Evolutionary conservation across 306 rosid genomes (phyloP).

Genomic region (Ormosia semicastrata): DNA sequence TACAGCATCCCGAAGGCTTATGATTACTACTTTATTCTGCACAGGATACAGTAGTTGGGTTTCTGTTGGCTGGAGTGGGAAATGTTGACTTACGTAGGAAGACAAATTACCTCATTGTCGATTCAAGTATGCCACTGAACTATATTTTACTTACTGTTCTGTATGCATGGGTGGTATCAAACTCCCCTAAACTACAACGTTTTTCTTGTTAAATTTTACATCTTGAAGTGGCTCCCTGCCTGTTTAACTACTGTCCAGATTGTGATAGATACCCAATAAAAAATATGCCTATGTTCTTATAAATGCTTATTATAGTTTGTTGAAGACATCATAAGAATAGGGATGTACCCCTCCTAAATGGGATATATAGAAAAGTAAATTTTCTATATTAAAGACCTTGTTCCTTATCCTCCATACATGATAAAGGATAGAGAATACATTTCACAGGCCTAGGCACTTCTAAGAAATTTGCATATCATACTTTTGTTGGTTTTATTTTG

Average conservation of each 20-base stretch:
- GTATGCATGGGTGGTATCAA: background rate
- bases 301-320: background rate
- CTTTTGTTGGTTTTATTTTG: background rate
- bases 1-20: background rate
- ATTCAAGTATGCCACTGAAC: constrained; percentile 66
- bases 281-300: background rate
- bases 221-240: background rate
- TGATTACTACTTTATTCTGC: background rate
- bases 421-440: background rate
- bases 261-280: constrained; percentile 7
- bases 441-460: constrained; percentile 7
- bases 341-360: background rate
- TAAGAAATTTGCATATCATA: background rate
- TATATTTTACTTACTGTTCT: background rate
- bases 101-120: constrained; percentile 91
- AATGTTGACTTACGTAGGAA: constrained; percentile 90
- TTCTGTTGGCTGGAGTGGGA: constrained; percentile 97
- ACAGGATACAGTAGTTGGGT: constrained; percentile 91
- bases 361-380: background rate
- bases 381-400: background rate
- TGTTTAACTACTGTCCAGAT: constrained; percentile 1
- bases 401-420: background rate
- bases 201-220: constrained; percentile 18
- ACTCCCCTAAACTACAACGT: background rate
- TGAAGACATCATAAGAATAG: background rate